phyloP scores from a whole-genome alignment of 2,329 filamentous ascomycete species.

The Dactylellina parvicollis region DNA sequence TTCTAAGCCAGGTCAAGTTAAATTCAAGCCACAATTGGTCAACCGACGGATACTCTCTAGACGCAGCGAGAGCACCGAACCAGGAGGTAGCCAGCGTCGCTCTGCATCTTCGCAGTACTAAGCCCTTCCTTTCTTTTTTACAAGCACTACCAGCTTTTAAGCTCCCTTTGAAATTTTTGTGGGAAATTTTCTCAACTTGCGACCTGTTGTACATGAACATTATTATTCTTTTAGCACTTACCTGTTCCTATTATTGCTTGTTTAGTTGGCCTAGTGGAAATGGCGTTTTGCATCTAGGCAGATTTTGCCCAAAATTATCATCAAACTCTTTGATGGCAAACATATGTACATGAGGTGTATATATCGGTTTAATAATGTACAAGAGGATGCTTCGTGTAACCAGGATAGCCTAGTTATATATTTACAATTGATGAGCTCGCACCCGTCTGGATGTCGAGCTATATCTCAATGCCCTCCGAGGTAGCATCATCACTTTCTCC shows the following conservation, averaged over 20 bases:
- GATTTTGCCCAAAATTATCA: no score
- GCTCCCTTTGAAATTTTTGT: background rate
- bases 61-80: conserved; percentile 16
- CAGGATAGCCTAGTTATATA: background rate
- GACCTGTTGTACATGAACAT: background rate
- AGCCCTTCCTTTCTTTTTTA: conserved; percentile 4
- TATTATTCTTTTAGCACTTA: background rate
- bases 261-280: no score
- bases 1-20: conserved; percentile 16
- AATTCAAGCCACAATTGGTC: conserved; percentile 11
- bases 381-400: no score
- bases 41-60: conserved; percentile 16
- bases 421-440: background rate
- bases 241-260: background rate
- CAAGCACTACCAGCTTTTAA: background rate
- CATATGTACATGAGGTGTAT: no score
- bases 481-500: no score
- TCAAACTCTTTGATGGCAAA: no score
- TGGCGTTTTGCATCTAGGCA: no score
- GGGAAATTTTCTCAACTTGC: background rate
- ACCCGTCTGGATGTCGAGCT: no score
- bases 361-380: no score
- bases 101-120: conserved; percentile 20
- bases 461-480: no score
- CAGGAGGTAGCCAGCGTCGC: conserved; percentile 11